Evolutionary conservation across 176 grass and related monocot genomes (phyloP).

Genomic region (Coix lacrymajobi): DNA sequence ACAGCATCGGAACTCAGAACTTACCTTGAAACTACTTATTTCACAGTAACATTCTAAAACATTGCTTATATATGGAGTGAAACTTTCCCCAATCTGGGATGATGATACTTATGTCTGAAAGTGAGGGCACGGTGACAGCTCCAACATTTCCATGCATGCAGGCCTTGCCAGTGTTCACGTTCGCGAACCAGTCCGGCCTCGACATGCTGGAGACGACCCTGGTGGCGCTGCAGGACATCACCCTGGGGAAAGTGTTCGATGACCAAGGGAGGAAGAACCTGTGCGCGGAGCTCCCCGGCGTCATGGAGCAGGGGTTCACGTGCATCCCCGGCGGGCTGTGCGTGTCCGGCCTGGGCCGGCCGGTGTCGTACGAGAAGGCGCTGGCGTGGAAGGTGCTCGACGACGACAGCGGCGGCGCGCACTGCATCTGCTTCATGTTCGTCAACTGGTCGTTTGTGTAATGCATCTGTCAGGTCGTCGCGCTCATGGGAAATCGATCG

Average conservation of each 20-base stretch:
- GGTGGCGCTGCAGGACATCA: constrained; percentile 63
- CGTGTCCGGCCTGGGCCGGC: constrained; percentile 62
- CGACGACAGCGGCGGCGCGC: constrained; percentile 39
- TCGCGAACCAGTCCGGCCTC: constrained; percentile 83
- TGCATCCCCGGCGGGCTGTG: constrained; percentile 67
- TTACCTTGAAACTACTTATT: background rate
- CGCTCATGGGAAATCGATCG: background rate
- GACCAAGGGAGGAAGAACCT: constrained; percentile 63
- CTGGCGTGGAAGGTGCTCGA: constrained; percentile 81
- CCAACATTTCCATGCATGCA: constrained; percentile 16
- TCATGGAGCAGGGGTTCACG: constrained; percentile 74
- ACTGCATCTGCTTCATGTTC: constrained; percentile 87
- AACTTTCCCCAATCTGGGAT: background rate
- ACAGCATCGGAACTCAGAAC: background rate
- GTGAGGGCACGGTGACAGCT: background rate
- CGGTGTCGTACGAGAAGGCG: constrained; percentile 67
- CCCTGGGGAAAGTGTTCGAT: constrained; percentile 66
- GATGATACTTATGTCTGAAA: background rate
- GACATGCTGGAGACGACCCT: constrained; percentile 93
- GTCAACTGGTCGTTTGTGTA: constrained; percentile 78
- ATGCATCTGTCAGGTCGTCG: background rate
- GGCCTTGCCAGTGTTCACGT: constrained; percentile 67
- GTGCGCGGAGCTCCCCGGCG: constrained; percentile 57
- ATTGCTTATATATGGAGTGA: background rate
- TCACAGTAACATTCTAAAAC: background rate